phyloP scores from a whole-genome alignment of 345 rosid genomes.

The Aethionema arabicum region DNA sequence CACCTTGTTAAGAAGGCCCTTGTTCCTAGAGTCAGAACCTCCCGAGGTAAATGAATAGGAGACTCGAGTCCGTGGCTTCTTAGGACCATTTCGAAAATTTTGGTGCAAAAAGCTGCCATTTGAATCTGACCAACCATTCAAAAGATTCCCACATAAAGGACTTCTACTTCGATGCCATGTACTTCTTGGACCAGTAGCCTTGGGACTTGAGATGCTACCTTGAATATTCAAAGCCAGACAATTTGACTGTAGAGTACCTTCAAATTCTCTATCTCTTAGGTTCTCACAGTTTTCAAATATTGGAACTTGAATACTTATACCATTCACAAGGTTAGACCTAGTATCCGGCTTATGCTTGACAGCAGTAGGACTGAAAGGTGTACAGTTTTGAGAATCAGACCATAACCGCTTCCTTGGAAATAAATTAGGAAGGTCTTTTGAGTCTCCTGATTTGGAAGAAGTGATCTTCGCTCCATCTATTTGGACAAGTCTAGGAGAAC shows the following conservation, averaged over 20 bases:
- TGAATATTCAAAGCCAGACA: conserved; percentile 58
- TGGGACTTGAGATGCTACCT: conserved; percentile 65
- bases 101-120: conserved; percentile 53
- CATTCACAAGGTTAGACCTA: conserved; percentile 42
- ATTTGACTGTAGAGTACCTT: conserved; percentile 43
- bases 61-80: conserved; percentile 86
- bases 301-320: conserved; percentile 61
- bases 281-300: conserved; percentile 41
- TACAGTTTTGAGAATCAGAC: conserved; percentile 37
- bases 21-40: conserved; percentile 59
- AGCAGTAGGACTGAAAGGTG: conserved; percentile 34
- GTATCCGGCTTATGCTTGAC: conserved; percentile 38
- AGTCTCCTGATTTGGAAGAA: conserved; percentile 38
- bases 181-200: conserved; percentile 89
- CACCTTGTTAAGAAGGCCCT: conserved; percentile 53
- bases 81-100: conserved; percentile 79
- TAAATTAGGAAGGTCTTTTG: conserved; percentile 28
- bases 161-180: conserved; percentile 70
- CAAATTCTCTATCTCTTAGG: conserved; percentile 35
- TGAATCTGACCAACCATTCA: conserved; percentile 74
- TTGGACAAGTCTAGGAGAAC: conserved; percentile 21
- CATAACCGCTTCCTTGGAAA: conserved; percentile 37
- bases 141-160: conserved; percentile 48
- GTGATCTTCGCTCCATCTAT: conserved; percentile 30
- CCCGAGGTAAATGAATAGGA: conserved; percentile 79